Evolutionary conservation across 2,329 filamentous ascomycete species (phyloP).

Genomic region (Cytospora leucostoma): DNA sequence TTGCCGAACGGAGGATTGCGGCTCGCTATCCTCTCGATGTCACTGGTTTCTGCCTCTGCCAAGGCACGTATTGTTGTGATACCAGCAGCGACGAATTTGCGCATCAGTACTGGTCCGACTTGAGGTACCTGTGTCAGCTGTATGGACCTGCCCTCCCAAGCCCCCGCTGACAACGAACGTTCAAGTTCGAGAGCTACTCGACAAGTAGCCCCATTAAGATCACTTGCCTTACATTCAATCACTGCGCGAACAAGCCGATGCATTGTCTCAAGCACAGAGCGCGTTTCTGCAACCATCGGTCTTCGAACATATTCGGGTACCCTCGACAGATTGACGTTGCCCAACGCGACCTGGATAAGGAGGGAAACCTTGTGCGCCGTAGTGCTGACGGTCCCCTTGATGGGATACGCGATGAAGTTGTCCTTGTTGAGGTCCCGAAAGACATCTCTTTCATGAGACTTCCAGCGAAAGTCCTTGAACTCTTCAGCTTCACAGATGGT

Average conservation of each 20-base stretch:
- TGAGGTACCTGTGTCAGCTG: constrained; percentile 83
- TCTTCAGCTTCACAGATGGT: constrained; percentile 68
- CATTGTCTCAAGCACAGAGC: constrained; percentile 65
- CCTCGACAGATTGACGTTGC: constrained; percentile 53
- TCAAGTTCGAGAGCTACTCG: constrained; percentile 74
- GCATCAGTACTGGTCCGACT: constrained; percentile 73
- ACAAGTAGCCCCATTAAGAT: constrained; percentile 65
- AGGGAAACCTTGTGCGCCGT: constrained; percentile 75
- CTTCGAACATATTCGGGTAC: constrained; percentile 28
- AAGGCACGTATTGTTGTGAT: constrained; percentile 74
- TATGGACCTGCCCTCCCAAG: constrained; percentile 79
- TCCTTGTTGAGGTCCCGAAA: constrained; percentile 75
- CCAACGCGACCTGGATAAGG: constrained; percentile 74
- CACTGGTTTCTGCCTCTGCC: constrained; percentile 63
- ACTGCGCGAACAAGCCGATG: constrained; percentile 73
- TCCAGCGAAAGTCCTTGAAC: constrained; percentile 72
- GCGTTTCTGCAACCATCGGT: constrained; percentile 62
- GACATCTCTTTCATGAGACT: constrained; percentile 65
- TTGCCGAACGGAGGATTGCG: constrained; percentile 83
- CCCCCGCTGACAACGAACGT: constrained; percentile 71
- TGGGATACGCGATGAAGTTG: constrained; percentile 67
- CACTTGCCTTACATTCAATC: constrained; percentile 66
- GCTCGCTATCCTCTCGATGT: constrained; percentile 75
- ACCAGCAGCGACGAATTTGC: constrained; percentile 71
- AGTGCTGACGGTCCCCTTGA: constrained; percentile 66